Base-by-base conservation (phyloP, 306 rosid species). In the Clitoria ternatea region DNA sequence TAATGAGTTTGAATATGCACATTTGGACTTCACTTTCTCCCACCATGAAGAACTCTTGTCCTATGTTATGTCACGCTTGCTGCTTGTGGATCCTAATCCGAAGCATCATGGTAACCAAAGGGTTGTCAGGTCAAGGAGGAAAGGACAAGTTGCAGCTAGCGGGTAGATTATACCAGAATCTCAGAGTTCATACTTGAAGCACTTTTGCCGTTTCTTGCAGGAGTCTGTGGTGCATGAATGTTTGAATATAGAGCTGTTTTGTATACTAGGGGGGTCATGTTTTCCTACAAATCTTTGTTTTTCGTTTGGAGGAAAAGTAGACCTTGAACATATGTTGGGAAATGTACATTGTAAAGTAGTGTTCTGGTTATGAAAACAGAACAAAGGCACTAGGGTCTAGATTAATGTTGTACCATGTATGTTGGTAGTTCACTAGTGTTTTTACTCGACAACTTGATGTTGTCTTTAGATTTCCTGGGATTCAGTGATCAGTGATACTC, bases 11-110 rank as follows among this genome's bases (percentile, higher is more conserved):
- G 96, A 93, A 74, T 93, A 90, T 50, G 98, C 98, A 2, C 98
- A 93, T 80, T 77, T 93, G 72, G 98, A 93, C 77, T 93, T 93
- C 78, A 88, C 98, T 17, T 93, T 90, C 83, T 90, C 97, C 4
- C 97, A 93, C 70, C 89, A 75, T 1, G 98, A 93, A 81, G 97
- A 93, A 55, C 96, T 93, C 69, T 81, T 93, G 72, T 80, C 90
- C 6, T 90, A 84, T 76, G 98, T 85, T 33, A 90, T 88, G 92
- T 90, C 98, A 4, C 80, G 96, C 26, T 71, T 90, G 54, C 80
- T 83, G 70, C 94, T 84, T 27, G 89, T 90, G 67, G 85, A 88
- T 71, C 86, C 84, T 0, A 50, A 82, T 18, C 20, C 80, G 56
- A 63, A 72, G 40, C 84, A 62, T 54, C 83, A 76, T 35, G 65